Evolutionary conservation across 345 rosid species (phyloP).

Genomic region (Reutealis trisperma): DNA sequence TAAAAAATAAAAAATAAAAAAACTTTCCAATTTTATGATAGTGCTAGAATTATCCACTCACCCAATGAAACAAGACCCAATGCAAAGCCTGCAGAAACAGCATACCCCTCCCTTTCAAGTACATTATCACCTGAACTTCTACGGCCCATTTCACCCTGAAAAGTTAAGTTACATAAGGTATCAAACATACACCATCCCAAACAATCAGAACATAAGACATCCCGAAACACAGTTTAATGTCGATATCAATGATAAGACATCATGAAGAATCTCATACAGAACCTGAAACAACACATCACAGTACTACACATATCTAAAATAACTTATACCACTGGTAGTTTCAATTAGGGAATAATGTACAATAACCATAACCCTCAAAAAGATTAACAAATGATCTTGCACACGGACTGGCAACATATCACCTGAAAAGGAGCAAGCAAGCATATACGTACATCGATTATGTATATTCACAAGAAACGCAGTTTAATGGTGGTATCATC

Average conservation of each 20-base stretch:
- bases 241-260: not conserved
- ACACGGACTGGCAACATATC: not conserved
- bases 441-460: not conserved
- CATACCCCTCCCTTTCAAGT: slow-evolving; percentile 99
- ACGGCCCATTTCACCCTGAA: slow-evolving; percentile 94
- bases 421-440: slow-evolving; percentile 2
- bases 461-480: not conserved
- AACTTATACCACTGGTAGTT: not conserved
- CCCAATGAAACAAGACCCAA: slow-evolving; percentile 97
- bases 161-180: slow-evolving; percentile 15
- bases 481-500: not conserved
- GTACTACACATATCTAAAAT: not conserved
- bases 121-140: slow-evolving; percentile 99
- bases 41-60: slow-evolving; percentile 33
- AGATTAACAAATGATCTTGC: not conserved
- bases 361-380: not conserved
- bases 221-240: too few species aligned
- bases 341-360: slow-evolving; percentile 1
- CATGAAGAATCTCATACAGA: slow-evolving; percentile 11
- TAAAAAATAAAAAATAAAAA: too few species aligned
- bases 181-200: not conserved
- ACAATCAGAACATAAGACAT: too few species aligned
- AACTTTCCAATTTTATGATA: not conserved
- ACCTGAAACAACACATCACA: slow-evolving; percentile 16
- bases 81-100: slow-evolving; percentile 97